A percentile compares a stretch with the other conserved stretches of the same genome.
Conservation (phyloP, 257 asterid genomes). For the Solanum paucissectum region DNA sequence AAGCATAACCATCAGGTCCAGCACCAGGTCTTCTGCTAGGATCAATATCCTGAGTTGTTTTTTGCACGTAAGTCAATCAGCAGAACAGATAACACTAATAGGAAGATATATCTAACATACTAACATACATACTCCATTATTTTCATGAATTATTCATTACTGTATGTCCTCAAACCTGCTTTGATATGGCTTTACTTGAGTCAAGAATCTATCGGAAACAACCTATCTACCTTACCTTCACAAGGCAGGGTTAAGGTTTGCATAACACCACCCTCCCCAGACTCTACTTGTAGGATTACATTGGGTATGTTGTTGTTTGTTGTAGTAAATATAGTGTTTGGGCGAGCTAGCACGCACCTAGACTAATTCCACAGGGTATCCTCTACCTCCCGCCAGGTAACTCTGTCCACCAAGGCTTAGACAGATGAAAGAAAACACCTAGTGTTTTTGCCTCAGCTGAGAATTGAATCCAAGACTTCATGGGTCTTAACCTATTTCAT, state of each 20-base stretch:
- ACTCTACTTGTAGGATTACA: neutral
- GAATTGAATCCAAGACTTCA: neutral
- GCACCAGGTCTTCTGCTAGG: conserved; percentile 95
- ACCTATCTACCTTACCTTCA: neutral
- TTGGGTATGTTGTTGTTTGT: neutral
- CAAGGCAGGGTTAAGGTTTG: neutral
- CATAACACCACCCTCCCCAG: neutral
- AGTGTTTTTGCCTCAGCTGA: neutral
- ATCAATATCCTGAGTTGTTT: conserved; percentile 57
- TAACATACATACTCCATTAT: neutral
- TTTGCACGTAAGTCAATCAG: neutral
- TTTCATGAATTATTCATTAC: neutral
- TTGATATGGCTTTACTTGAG: neutral
- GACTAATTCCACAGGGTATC: neutral
- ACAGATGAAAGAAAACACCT: neutral
- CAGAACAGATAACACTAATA: neutral
- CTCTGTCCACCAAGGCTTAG: neutral
- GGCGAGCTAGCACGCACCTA: neutral
- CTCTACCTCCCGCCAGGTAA: neutral
- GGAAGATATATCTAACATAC: neutral
- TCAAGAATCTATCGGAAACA: neutral
- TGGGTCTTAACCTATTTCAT: neutral
- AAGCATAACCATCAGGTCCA: conserved; percentile 67
- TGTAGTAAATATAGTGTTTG: neutral
- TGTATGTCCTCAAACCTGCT: neutral